Conservation (phyloP, 179 eudicot species). For the Vitellaria paradoxa region DNA sequence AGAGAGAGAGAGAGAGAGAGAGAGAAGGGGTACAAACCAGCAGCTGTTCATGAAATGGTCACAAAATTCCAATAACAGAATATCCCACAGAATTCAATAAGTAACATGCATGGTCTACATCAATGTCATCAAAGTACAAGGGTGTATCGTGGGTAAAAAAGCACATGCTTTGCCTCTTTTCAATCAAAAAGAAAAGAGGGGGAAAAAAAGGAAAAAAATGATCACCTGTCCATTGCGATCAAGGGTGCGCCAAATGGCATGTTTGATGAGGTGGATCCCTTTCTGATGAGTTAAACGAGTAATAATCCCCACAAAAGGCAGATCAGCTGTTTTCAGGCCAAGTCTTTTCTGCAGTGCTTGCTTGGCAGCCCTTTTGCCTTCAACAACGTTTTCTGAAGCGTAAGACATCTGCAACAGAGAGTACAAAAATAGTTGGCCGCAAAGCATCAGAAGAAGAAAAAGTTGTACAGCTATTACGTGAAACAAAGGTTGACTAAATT, state of each 20-base stretch:
- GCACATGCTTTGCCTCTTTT: not conserved
- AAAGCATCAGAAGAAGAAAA: not conserved
- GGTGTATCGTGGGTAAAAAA: not conserved
- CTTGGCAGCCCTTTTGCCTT: slow-evolving; percentile 93
- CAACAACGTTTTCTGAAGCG: slow-evolving; percentile 82
- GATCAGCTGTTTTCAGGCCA: slow-evolving; percentile 66
- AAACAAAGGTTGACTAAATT: not conserved
- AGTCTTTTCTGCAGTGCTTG: slow-evolving; percentile 87
- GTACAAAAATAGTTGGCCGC: not conserved
- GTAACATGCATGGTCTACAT: not conserved
- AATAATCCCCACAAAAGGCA: slow-evolving; percentile 81
- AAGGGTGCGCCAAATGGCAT: slow-evolving; percentile 91
- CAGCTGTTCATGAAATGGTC: not conserved
- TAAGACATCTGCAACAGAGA: slow-evolving; percentile 57
- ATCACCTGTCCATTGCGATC: slow-evolving; percentile 92
- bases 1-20: slow-evolving; percentile 1
- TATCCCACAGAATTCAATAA: not conserved
- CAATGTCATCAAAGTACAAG: slow-evolving; percentile 6
- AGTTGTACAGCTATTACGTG: not conserved
- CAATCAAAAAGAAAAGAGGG: not conserved
- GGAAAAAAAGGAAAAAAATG: not conserved
- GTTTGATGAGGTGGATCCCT: slow-evolving; percentile 98
- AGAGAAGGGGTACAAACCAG: not conserved
- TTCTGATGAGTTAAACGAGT: slow-evolving; percentile 98
- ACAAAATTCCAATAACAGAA: not conserved